phyloP scores from a whole-genome alignment of 805 yeast species.

The Monosporozyma yasuniensis region DNA sequence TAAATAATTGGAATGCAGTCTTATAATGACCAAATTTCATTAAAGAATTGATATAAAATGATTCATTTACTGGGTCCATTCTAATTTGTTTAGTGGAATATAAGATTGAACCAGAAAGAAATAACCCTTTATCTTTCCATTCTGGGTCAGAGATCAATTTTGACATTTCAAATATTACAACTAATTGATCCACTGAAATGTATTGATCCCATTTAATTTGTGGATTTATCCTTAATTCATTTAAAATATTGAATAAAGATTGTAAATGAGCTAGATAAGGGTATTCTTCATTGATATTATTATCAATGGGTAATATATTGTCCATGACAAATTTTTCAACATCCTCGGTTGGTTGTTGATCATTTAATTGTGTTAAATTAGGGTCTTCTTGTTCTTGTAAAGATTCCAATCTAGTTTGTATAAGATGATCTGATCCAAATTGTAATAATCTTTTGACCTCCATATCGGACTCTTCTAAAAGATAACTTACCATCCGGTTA shows the following conservation, averaged over 20 bases:
- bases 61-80: constrained; percentile 44
- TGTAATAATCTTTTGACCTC: constrained; percentile 17
- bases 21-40: constrained; percentile 27
- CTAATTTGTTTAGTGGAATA: constrained; percentile 35
- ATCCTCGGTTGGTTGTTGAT: constrained; percentile 2
- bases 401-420: constrained; percentile 2
- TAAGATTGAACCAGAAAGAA: constrained; percentile 36
- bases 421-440: constrained; percentile 8
- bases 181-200: constrained; percentile 28
- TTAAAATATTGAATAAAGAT: constrained; percentile 14
- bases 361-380: not conserved
- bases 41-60: constrained; percentile 40
- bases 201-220: constrained; percentile 7
- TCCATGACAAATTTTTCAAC: constrained; percentile 9
- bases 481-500: constrained; percentile 12
- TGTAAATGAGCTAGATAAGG: not conserved
- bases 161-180: constrained; percentile 34
- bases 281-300: constrained; percentile 1
- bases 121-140: constrained; percentile 29
- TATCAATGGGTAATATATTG: constrained; percentile 5
- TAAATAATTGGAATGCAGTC: constrained; percentile 34
- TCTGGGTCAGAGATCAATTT: constrained; percentile 32
- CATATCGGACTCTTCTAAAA: constrained; percentile 17
- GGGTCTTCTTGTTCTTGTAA: not conserved
- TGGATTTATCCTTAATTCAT: constrained; percentile 11